Conservation (phyloP, 1,284 basidiomycete genomes). For the Mycena sp. region DNA sequence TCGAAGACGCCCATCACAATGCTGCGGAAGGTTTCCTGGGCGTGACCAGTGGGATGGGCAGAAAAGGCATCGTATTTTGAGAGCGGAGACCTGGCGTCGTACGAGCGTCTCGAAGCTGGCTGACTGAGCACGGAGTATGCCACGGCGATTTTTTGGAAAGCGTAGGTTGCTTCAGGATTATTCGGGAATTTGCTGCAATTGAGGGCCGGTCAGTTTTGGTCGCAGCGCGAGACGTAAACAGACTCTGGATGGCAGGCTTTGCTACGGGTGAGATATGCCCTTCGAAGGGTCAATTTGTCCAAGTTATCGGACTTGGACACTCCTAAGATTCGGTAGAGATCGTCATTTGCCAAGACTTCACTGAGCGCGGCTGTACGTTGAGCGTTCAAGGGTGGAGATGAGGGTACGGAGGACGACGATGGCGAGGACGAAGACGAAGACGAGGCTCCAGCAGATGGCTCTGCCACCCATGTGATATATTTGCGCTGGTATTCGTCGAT, state of each 20-base stretch:
- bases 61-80: slow-evolving; percentile 62
- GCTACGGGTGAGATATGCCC: slow-evolving; percentile 82
- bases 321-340: slow-evolving; percentile 80
- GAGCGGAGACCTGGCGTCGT: slow-evolving; percentile 67
- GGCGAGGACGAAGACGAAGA: no score
- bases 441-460: slow-evolving; percentile 38
- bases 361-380: slow-evolving; percentile 52
- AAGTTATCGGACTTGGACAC: slow-evolving; percentile 58
- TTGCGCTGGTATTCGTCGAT: slow-evolving; percentile 54
- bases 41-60: slow-evolving; percentile 58
- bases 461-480: slow-evolving; percentile 58
- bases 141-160: slow-evolving; percentile 87
- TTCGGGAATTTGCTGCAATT: slow-evolving; percentile 78
- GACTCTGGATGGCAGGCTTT: slow-evolving; percentile 87
- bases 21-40: slow-evolving; percentile 81
- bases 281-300: slow-evolving; percentile 72
- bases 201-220: slow-evolving; percentile 13
- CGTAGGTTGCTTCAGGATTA: slow-evolving; percentile 79
- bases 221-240: slow-evolving; percentile 39
- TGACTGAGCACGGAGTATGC: slow-evolving; percentile 85
- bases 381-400: slow-evolving; percentile 29
- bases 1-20: slow-evolving; percentile 80
- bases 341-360: slow-evolving; percentile 66
- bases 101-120: slow-evolving; percentile 72
- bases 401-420: slow-evolving; percentile 31